Conservation (phyloP, 1,284 basidiomycete genomes). For the Melampsora americana region DNA sequence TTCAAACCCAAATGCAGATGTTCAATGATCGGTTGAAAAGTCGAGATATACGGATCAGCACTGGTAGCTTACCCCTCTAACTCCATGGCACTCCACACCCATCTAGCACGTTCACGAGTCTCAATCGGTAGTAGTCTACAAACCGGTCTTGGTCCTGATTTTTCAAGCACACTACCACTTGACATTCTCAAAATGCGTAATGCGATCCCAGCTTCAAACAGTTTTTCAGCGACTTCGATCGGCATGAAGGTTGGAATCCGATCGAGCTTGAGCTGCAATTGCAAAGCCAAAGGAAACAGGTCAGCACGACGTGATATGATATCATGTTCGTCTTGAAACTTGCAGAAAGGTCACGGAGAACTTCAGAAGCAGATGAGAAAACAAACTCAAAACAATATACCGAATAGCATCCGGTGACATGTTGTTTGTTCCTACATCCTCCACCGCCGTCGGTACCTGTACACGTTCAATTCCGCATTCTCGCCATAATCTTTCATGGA, state of each 20-base stretch:
- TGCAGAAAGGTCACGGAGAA: not conserved
- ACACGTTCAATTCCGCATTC: conserved; percentile 30
- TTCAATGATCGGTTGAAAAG: not conserved
- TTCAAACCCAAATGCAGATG: not conserved
- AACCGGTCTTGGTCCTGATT: conserved; percentile 16
- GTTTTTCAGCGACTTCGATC: conserved; percentile 17
- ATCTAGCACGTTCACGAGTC: conserved; percentile 21
- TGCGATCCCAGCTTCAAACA: conserved; percentile 39
- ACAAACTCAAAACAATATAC: conserved; percentile 5
- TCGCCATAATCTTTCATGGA: conserved; percentile 25
- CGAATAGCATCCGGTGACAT: not conserved
- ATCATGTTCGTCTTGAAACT: not conserved
- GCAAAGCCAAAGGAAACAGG: not conserved
- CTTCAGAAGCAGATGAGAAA: conserved; percentile 2
- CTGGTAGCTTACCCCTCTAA: conserved; percentile 20
- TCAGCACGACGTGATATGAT: not conserved
- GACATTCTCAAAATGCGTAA: conserved; percentile 36
- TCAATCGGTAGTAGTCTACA: conserved; percentile 23
- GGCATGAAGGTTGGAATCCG: conserved; percentile 34
- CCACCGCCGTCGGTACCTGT: not conserved
- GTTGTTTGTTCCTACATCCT: not conserved
- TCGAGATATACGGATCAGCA: not conserved
- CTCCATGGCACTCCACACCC: conserved; percentile 35
- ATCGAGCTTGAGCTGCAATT: conserved; percentile 25
- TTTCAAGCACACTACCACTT: not conserved